phyloP scores from a whole-genome alignment of 306 rosid species.

The Citrullus colocynthis region DNA sequence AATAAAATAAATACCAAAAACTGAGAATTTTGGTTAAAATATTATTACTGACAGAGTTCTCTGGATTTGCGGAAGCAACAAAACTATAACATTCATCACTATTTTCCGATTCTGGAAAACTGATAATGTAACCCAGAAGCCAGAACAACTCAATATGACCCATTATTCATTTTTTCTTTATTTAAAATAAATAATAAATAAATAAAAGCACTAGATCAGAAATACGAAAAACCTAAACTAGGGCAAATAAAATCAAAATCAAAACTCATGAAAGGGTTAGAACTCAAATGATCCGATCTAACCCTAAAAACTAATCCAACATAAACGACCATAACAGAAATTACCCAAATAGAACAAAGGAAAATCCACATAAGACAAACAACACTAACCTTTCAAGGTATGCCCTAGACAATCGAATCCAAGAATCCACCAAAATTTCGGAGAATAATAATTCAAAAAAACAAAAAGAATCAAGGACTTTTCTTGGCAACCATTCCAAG shows the following conservation, averaged over 20 bases:
- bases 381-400: constrained; percentile 4
- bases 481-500: background rate
- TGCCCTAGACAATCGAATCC: constrained; percentile 11
- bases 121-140: background rate
- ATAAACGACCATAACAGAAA: background rate
- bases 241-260: background rate
- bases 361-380: constrained; percentile 8
- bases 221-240: background rate
- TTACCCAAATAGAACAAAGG: background rate
- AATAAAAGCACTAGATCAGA: background rate
- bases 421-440: background rate
- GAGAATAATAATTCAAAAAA: background rate
- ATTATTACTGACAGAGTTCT: background rate
- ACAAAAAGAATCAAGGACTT: background rate
- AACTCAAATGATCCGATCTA: constrained; percentile 8
- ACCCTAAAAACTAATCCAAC: background rate
- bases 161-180: background rate
- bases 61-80: background rate
- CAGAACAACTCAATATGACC: background rate
- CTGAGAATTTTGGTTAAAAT: background rate
- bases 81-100: background rate
- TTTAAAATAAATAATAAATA: background rate
- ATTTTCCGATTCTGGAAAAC: background rate
- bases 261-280: background rate
- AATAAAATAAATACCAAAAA: background rate